These are phyloP conservation scores for Tetrahymena malaccensis DNA, from an alignment of 73 alveolate species.

Conservation along the genomic window DNA sequence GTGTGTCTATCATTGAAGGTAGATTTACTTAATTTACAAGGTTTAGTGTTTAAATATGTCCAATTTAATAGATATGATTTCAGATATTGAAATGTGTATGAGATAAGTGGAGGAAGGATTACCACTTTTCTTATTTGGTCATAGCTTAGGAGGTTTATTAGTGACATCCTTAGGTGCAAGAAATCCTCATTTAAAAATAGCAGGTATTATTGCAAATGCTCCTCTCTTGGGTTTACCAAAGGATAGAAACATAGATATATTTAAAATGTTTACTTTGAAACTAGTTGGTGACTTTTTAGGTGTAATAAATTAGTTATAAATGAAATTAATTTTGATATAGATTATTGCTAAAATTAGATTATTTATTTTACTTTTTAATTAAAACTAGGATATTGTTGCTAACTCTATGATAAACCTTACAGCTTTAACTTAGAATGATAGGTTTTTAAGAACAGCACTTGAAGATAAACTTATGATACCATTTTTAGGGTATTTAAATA, in stretches of 20 bases:
- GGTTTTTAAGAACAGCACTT: conserved; percentile 14
- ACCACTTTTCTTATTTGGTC: conserved; percentile 76
- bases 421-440: conserved; percentile 22
- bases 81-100: conserved; percentile 55
- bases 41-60: not conserved
- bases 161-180: conserved; percentile 49
- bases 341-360: not conserved
- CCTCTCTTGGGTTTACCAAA: conserved; percentile 40
- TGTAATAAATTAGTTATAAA: not conserved
- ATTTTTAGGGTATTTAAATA: not conserved
- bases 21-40: not conserved
- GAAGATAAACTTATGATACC: conserved; percentile 39
- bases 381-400: conserved; percentile 14
- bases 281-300: conserved; percentile 30
- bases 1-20: conserved; percentile 23
- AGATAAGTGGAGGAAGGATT: conserved; percentile 44
- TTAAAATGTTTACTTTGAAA: conserved; percentile 3
- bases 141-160: conserved; percentile 78
- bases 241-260: conserved; percentile 16
- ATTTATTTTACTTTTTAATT: not conserved
- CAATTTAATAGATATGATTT: not conserved
- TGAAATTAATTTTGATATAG: not conserved
- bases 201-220: conserved; percentile 41
- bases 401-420: conserved; percentile 29
- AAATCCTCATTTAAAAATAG: conserved; percentile 50